These are phyloP conservation scores for Nannochloropsis granulata DNA, from an alignment of 108 stramenopile genomes.

Conservation along the genomic window DNA sequence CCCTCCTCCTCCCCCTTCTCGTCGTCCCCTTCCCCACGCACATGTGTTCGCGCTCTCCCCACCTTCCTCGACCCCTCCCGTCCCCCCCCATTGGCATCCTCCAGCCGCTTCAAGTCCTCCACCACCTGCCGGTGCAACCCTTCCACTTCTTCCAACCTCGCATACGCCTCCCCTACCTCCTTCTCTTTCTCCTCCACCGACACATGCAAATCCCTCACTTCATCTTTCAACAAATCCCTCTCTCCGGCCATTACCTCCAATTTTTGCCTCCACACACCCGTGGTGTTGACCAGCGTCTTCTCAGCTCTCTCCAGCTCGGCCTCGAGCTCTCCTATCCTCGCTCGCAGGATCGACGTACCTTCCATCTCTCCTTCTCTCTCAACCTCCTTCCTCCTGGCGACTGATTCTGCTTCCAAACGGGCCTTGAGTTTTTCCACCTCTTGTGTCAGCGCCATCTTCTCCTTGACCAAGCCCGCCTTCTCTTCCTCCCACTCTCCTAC, in stretches of 20 bases:
- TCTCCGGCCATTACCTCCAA: not conserved
- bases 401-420: not conserved
- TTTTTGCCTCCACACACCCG: too few relatives aligned
- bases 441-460: not conserved
- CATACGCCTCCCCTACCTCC: not conserved
- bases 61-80: not conserved
- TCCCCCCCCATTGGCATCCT: not conserved
- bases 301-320: not conserved
- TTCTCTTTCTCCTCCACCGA: not conserved
- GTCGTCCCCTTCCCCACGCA: not conserved
- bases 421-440: not conserved
- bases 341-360: not conserved
- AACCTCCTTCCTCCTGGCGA: not conserved
- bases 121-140: not conserved
- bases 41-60: not conserved
- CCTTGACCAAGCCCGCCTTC: not conserved
- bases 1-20: not conserved
- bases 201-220: not conserved
- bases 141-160: not conserved
- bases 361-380: not conserved
- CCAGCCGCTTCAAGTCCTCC: not conserved
- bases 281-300: too few relatives aligned
- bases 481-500: not conserved
- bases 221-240: not conserved
- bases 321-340: not conserved